Evolutionary conservation across 2,329 filamentous ascomycete species (phyloP).

Genomic region (Microsporum audouinii): DNA sequence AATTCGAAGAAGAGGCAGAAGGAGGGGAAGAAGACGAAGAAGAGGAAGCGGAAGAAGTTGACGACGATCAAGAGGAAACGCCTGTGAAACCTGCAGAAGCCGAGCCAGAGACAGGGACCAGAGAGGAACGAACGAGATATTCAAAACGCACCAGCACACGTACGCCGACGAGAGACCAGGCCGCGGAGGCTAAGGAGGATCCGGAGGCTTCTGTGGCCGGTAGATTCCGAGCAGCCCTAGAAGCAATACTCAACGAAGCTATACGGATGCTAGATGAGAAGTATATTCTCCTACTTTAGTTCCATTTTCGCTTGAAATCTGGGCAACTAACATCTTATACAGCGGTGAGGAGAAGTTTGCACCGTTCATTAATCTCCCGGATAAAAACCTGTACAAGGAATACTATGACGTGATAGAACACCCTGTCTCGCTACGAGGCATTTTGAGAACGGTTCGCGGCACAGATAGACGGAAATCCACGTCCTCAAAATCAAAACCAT

Average conservation of each 20-base stretch:
- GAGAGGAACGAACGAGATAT: slow-evolving; percentile 2
- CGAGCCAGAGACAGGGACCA: neutral
- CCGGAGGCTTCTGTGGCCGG: slow-evolving; percentile 21
- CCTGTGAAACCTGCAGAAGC: slow-evolving; percentile 10
- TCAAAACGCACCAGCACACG: slow-evolving; percentile 5
- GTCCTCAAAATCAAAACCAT: slow-evolving; percentile 46
- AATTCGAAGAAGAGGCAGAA: slow-evolving; percentile 24
- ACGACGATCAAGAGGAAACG: neutral
- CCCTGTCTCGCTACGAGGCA: slow-evolving; percentile 63
- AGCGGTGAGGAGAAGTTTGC: slow-evolving; percentile 57
- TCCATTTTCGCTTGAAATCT: slow-evolving; percentile 11
- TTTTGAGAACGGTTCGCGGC: slow-evolving; percentile 67
- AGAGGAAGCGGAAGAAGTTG: neutral
- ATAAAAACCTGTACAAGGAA: slow-evolving; percentile 59
- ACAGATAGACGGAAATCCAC: slow-evolving; percentile 56
- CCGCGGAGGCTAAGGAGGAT: slow-evolving; percentile 44
- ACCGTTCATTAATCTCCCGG: slow-evolving; percentile 67
- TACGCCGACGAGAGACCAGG: slow-evolving; percentile 15
- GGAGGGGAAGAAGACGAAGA: neutral
- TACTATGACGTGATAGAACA: slow-evolving; percentile 78
- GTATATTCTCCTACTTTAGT: slow-evolving; percentile 35
- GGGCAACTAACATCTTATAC: slow-evolving; percentile 14
- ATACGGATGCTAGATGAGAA: slow-evolving; percentile 55
- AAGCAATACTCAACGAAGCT: slow-evolving; percentile 68
- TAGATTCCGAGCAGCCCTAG: slow-evolving; percentile 69